Percentiles rank a stretch among this genome's conserved stretches.
These are phyloP conservation scores for Yamadazyma epiphylla DNA, from an alignment of 1,139 yeast species.

Conservation along the genomic window DNA sequence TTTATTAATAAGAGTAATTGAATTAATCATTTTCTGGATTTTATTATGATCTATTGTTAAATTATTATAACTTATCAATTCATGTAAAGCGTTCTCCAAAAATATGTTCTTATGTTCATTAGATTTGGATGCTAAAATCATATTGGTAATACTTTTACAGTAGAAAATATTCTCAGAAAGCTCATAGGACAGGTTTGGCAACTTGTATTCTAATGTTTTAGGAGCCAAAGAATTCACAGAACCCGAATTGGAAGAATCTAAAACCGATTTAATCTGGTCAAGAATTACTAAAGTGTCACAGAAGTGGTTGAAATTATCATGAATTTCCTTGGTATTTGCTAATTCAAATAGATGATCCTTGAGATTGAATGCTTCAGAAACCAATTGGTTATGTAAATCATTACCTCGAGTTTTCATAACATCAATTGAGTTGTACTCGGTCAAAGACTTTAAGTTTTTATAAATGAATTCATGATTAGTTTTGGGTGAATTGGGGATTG, in stretches of 20 bases:
- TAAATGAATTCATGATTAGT: constrained; percentile 45
- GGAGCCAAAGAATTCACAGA: no score
- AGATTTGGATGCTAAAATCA: constrained; percentile 15
- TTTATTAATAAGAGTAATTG: constrained; percentile 44
- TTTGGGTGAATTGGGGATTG: constrained; percentile 28
- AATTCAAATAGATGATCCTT: neutral
- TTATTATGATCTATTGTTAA: constrained; percentile 32
- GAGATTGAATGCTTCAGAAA: neutral
- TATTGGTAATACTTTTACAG: constrained; percentile 11
- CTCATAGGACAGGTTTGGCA: constrained; percentile 4
- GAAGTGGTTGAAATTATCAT: constrained; percentile 1
- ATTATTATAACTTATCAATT: constrained; percentile 38
- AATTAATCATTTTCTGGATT: constrained; percentile 47
- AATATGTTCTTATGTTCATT: constrained; percentile 7
- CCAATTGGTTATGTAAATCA: constrained; percentile 1
- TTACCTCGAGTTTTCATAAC: neutral
- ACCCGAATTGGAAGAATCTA: neutral
- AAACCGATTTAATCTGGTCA: neutral
- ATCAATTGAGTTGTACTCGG: constrained; percentile 23
- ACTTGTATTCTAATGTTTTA: no score
- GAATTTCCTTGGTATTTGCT: constrained; percentile 2
- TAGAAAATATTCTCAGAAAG: constrained; percentile 6
- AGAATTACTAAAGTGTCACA: constrained; percentile 1
- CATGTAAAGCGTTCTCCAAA: constrained; percentile 31
- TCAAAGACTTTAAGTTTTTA: constrained; percentile 39